Evolutionary conservation across 2,329 filamentous ascomycete species (phyloP), one percentile per base, ranked within the genome.

Genomic region (Hymenoscyphus occultus): DNA sequence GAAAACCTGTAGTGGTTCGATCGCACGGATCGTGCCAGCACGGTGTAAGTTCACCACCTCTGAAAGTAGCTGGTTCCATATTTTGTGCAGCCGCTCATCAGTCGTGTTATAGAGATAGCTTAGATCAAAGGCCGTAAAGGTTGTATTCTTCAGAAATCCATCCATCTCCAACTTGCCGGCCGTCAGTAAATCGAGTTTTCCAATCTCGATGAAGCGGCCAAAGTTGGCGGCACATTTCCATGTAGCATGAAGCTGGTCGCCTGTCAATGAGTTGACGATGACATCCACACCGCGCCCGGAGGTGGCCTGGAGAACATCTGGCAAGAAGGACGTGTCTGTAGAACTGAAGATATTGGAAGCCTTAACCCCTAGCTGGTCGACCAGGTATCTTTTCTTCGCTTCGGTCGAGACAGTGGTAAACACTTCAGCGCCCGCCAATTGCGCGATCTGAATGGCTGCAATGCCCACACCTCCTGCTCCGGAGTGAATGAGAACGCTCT

Each of bases 151-250:
- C 16, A 64, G 63, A 31, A 74, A 77, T 6, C 67, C 60, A 12
- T 58, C 64, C 74, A 74, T 75, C 59, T 59, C 65, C 28, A 76
- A 64, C 10, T 67, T 61, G 2, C 13, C 56, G 51, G 73, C 64
- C 0, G 67, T 61, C 40, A 65, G 35, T 4, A 67, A 42, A 60
- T 79, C 77, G 1, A 71, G 71, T 39, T 76, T 77, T 1, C 77
- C 76, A 9, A 79, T 71, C 56, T 80, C 77, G 0, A 80, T 57
- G 48, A 80, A 77, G 0, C 73, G 68, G 1, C 78, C 78, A 61
- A 76, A 76, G 0, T 63, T 58, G 2, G 77, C 74, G 2, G 79
- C 35, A 58, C 74, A 77, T 5, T 71, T 60, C 75, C 74, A 78
- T 2, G 74, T 65, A 10, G 69, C 64, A n/a, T 69, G 68, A 0